Percentiles rank a stretch among this genome's conserved stretches.
These are phyloP conservation scores for Persicaria maculosa DNA, from an alignment of 148 eudicot genomes.

Conservation along the genomic window DNA sequence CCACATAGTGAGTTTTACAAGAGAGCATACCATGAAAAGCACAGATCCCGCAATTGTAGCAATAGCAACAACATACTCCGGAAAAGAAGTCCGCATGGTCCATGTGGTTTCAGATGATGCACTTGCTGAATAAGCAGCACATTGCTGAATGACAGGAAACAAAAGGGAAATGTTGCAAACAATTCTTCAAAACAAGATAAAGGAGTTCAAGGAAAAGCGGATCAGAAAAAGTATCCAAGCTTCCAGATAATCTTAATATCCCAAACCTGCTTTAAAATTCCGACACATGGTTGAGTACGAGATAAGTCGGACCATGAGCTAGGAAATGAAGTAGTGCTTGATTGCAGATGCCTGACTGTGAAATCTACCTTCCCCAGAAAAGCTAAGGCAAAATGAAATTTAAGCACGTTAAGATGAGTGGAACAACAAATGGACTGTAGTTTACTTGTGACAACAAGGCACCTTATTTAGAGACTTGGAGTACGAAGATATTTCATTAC, in stretches of 20 bases:
- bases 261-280: constrained; percentile 46
- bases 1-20: background rate
- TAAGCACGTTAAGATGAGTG: background rate
- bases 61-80: constrained; percentile 96
- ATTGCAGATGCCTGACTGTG: constrained; percentile 88
- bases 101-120: constrained; percentile 91
- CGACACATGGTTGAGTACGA: constrained; percentile 63
- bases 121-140: constrained; percentile 72
- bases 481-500: background rate
- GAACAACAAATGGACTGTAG: background rate
- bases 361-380: constrained; percentile 92
- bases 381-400: constrained; percentile 31
- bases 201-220: background rate
- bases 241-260: background rate
- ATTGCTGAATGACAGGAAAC: constrained; percentile 47
- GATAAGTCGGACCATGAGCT: constrained; percentile 42
- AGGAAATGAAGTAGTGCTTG: constrained; percentile 55
- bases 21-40: constrained; percentile 71
- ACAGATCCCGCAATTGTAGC: constrained; percentile 95
- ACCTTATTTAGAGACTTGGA: background rate
- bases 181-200: background rate
- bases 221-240: background rate
- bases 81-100: constrained; percentile 92
- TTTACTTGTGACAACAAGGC: background rate
- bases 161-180: background rate